Evolutionary conservation across 805 yeast species (phyloP), one percentile per base, ranked within the genome.

Genomic region (Saturnispora sanitii): DNA sequence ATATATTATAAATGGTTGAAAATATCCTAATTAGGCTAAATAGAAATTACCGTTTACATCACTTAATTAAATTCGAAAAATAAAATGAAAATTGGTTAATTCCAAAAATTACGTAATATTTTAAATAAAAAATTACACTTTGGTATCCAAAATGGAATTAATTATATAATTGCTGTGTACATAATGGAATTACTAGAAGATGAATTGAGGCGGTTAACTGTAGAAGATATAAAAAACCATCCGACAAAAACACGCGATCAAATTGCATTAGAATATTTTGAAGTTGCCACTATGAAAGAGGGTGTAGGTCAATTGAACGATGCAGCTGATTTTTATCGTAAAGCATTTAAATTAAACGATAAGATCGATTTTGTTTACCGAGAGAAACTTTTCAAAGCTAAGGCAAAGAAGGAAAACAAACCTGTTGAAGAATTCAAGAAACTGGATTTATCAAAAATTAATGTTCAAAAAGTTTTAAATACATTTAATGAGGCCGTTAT

Each of bases 281-380:
- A 81, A 49, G 58, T 67, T 38, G 96, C 86, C 3, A 73, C 79
- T 0, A 74, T 70, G 36, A 79, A 79, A 52, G 96, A 87, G 58
- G 64, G 71, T 26, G 71, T 67, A 37, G 95, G 95, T 0, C 65
- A 75, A 45, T 69, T 86, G 75, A 70, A 83, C n/a, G 95, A 86
- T 52, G 95, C 95, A 1, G 76, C 84, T 21, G 72, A 66, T 37
- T 70, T 62, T 48, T 87, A 87, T 58, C 65, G 94, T 46, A 67
- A 70, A 46, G 95, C 96, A 2, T 71, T 78, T 56, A 76, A 71
- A 50, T 57, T 77, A n/a, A 63, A 61, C 45, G 58, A 53, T 12
- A 69, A 69, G 42, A 87, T 87, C 4, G 95, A 87, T 54, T 61
- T 71, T 36, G 58, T 73, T 18, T 85, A 85, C 56, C 66, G 94